phyloP scores from a whole-genome alignment of 768 basidiomycete genomes.

The Phlebiopsis flavidoalba region DNA sequence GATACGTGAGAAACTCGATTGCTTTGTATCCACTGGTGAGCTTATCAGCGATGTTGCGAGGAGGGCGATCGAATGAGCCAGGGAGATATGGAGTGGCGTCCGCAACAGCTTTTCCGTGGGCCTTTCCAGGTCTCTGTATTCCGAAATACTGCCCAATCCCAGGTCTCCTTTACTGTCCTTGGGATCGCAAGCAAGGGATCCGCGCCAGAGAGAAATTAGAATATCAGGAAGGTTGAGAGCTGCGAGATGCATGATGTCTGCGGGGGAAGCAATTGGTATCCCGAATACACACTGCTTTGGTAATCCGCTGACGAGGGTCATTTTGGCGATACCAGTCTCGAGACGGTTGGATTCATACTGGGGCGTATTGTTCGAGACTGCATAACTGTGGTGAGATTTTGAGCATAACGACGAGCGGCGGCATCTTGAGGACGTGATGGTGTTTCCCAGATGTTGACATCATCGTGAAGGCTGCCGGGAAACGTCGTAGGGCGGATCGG shows the following conservation, averaged over 20 bases:
- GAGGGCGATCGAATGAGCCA: constrained; percentile 35
- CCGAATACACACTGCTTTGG: constrained; percentile 12
- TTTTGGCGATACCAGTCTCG: constrained; percentile 31
- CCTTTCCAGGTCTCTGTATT: constrained; percentile 15
- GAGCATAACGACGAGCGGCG: not conserved
- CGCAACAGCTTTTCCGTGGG: constrained; percentile 31
- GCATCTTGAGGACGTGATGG: not conserved
- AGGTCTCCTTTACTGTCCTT: constrained; percentile 20
- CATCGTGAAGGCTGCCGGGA: constrained; percentile 24
- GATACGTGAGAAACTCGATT: constrained; percentile 20
- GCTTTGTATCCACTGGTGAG: constrained; percentile 31
- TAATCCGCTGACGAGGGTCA: constrained; percentile 30
- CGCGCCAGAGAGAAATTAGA: constrained; percentile 28
- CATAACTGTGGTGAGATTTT: not conserved
- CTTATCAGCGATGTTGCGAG: constrained; percentile 36
- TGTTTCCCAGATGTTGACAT: constrained; percentile 19
- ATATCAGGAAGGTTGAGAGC: constrained; percentile 34
- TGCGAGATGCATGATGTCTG: constrained; percentile 36
- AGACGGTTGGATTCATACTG: constrained; percentile 25
- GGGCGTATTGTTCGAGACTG: not conserved
- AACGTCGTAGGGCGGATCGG: constrained; percentile 17
- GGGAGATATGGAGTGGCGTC: constrained; percentile 29
- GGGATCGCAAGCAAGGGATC: constrained; percentile 18
- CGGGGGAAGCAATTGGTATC: constrained; percentile 26
- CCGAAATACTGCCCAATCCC: constrained; percentile 27